A percentile compares a stretch with the other conserved stretches of the same genome.
Conservation (phyloP, 202 grass and related monocot species). For the Zizania palustris region DNA sequence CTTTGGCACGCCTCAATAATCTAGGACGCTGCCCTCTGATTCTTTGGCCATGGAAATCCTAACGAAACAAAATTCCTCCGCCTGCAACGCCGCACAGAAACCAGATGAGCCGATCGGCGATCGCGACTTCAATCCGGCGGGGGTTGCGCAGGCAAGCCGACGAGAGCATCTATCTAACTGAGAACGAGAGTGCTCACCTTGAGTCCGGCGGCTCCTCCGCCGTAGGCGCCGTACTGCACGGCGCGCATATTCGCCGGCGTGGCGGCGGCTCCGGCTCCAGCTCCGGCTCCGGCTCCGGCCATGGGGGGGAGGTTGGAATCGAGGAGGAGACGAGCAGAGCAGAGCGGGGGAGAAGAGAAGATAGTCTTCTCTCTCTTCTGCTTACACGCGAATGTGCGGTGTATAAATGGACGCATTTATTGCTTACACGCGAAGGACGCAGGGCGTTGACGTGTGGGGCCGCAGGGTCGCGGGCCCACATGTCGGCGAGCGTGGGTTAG, state of each 20-base stretch:
- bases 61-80: not conserved
- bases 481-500: not conserved
- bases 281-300: not conserved
- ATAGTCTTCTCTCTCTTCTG: not conserved
- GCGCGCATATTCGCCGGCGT: slow-evolving; percentile 33
- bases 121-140: not conserved
- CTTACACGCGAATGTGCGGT: not conserved
- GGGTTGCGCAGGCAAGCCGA: not conserved
- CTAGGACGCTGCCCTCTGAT: not conserved
- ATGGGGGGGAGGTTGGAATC: not conserved
- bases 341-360: not conserved
- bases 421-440: not conserved
- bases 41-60: not conserved
- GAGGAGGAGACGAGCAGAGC: not conserved
- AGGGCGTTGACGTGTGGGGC: slow-evolving; percentile 11
- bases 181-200: slow-evolving; percentile 20
- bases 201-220: slow-evolving; percentile 25
- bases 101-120: slow-evolving; percentile 20
- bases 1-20: not conserved
- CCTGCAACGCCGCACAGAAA: not conserved
- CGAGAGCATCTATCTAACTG: not conserved
- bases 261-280: too few relatives aligned
- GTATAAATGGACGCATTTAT: not conserved
- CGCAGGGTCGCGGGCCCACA: not conserved
- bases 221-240: slow-evolving; percentile 43